phyloP scores from a whole-genome alignment of 2,329 filamentous ascomycete species.

The Ceratocystis eucalypticola region DNA sequence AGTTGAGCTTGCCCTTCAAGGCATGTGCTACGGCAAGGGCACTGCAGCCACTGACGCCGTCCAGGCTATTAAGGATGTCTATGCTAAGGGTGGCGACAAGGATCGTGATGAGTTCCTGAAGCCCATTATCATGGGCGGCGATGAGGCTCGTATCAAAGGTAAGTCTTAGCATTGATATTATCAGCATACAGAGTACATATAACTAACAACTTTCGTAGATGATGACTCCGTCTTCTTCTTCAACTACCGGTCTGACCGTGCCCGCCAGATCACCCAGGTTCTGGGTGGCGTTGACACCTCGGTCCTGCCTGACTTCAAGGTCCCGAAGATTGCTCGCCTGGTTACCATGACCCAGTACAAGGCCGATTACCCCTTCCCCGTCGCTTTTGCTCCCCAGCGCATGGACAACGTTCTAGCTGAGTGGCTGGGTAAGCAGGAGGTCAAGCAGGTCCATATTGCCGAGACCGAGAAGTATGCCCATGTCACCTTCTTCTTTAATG shows the following conservation, averaged over 20 bases:
- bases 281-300: slow-evolving; percentile 86
- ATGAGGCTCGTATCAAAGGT: slow-evolving; percentile 76
- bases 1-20: slow-evolving; percentile 79
- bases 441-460: slow-evolving; percentile 90
- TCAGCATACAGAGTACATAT: neutral
- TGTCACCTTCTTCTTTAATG: slow-evolving; percentile 99
- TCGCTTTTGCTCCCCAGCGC: slow-evolving; percentile 85
- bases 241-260: slow-evolving; percentile 98
- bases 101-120: slow-evolving; percentile 98
- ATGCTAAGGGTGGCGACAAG: slow-evolving; percentile 50
- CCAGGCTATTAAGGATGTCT: slow-evolving; percentile 73
- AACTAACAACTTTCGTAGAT: slow-evolving; percentile 38
- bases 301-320: slow-evolving; percentile 78
- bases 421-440: slow-evolving; percentile 77
- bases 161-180: slow-evolving; percentile 22
- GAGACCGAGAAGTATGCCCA: slow-evolving; percentile 99
- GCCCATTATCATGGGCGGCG: slow-evolving; percentile 86
- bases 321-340: slow-evolving; percentile 70
- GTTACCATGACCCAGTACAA: slow-evolving; percentile 99
- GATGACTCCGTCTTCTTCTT: slow-evolving; percentile 97
- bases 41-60: slow-evolving; percentile 76
- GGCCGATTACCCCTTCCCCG: slow-evolving; percentile 76
- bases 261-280: slow-evolving; percentile 89
- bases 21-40: slow-evolving; percentile 71
- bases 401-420: slow-evolving; percentile 99